These are phyloP conservation scores for Annona cherimola DNA, from an alignment of 164 flowering plant genomes.

Conservation along the genomic window DNA sequence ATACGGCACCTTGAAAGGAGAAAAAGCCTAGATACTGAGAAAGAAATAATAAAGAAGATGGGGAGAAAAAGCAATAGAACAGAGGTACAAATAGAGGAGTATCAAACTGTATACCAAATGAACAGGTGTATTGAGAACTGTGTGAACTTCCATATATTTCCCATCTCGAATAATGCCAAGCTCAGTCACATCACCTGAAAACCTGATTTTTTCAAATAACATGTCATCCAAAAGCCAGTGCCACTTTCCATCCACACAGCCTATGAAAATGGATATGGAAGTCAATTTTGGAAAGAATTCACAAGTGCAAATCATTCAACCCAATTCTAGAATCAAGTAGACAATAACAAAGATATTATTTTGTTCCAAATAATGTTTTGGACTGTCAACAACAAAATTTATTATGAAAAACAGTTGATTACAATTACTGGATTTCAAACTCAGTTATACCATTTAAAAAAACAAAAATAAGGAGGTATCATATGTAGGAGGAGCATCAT, in stretches of 20 bases:
- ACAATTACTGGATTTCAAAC: too few species aligned
- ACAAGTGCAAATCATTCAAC: neutral
- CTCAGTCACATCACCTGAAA: conserved; percentile 83
- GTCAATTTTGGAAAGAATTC: neutral
- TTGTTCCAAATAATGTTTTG: too few species aligned
- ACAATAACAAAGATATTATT: too few species aligned
- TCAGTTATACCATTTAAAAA: too few species aligned
- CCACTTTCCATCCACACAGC: conserved; percentile 3
- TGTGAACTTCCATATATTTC: conserved; percentile 52
- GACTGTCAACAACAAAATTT: too few species aligned
- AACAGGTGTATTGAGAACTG: conserved; percentile 66
- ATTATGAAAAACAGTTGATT: too few species aligned
- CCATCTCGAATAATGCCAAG: conserved; percentile 86
- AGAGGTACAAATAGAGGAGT: neutral
- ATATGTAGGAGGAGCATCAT: too few species aligned
- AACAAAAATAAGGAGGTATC: too few species aligned
- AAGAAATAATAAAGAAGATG: too few species aligned
- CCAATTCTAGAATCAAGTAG: too few species aligned
- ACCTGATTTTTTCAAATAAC: conserved; percentile 43
- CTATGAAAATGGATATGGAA: neutral
- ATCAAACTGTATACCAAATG: conserved; percentile 56
- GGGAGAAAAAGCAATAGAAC: neutral
- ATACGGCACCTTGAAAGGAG: conserved; percentile 65
- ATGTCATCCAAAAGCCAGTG: conserved; percentile 8
- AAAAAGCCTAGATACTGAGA: neutral